phyloP scores from a whole-genome alignment of 2,329 filamentous ascomycete genomes.

The Pyrenophora teres region DNA sequence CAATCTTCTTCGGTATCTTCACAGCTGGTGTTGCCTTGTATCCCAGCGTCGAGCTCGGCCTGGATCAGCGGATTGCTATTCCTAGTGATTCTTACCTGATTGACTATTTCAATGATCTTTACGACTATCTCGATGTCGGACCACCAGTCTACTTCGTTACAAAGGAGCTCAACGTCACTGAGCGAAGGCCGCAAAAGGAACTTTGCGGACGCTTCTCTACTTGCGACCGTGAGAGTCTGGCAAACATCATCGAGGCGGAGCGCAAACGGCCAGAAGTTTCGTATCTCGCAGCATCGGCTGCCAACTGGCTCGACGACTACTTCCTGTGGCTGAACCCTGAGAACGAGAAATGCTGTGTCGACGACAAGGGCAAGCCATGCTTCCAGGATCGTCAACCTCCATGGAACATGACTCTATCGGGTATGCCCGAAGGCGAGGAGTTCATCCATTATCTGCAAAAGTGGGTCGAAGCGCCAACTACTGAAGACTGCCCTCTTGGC shows the following conservation, averaged over 20 bases:
- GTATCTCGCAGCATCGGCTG: constrained; percentile 84
- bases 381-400: constrained; percentile 76
- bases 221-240: constrained; percentile 80
- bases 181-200: constrained; percentile 76
- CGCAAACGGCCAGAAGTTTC: constrained; percentile 86
- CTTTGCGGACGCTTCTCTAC: constrained; percentile 90
- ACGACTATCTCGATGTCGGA: constrained; percentile 86
- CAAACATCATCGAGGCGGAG: constrained; percentile 92
- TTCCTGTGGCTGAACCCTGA: constrained; percentile 92
- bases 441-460: constrained; percentile 84
- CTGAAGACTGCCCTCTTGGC: constrained; percentile 82
- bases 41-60: constrained; percentile 80
- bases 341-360: constrained; percentile 70
- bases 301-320: constrained; percentile 97
- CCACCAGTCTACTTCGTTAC: constrained; percentile 97
- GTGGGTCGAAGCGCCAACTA: constrained; percentile 81
- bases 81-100: constrained; percentile 94
- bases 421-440: constrained; percentile 93
- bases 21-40: constrained; percentile 83
- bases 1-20: constrained; percentile 85
- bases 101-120: constrained; percentile 93
- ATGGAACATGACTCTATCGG: constrained; percentile 87
- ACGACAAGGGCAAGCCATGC: constrained; percentile 68
- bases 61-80: constrained; percentile 94
- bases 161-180: constrained; percentile 76